These are phyloP conservation scores for Alternaria viburni DNA, from an alignment of 2,329 filamentous ascomycete genomes.

Conservation along the genomic window DNA sequence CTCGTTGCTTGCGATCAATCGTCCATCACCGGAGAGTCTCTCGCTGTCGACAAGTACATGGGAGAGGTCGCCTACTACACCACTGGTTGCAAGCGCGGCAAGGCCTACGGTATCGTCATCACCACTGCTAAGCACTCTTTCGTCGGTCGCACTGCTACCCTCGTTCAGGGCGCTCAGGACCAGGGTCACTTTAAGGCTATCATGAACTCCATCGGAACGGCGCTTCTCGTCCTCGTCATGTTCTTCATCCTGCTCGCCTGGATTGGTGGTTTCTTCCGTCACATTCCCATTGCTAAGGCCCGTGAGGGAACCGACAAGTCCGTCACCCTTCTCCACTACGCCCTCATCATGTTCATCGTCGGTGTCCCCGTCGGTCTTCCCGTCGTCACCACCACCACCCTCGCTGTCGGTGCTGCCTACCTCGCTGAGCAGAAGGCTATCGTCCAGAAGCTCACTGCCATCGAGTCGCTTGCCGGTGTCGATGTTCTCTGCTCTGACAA, in stretches of 20 bases:
- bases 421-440: conserved; percentile 79
- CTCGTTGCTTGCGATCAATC: conserved; percentile 78
- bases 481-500: conserved; percentile 83
- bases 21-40: conserved; percentile 80
- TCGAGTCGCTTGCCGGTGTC: conserved; percentile 70
- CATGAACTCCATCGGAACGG: conserved; percentile 81
- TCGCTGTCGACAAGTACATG: conserved; percentile 81
- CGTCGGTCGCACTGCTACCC: conserved; percentile 75
- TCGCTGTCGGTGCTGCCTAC: conserved; percentile 78
- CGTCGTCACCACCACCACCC: conserved; percentile 78
- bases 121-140: conserved; percentile 75
- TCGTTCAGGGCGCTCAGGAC: conserved; percentile 77
- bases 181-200: conserved; percentile 72
- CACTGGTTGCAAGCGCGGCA: conserved; percentile 81
- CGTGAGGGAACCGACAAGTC: conserved; percentile 58
- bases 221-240: conserved; percentile 76
- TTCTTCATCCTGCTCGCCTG: conserved; percentile 77
- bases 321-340: conserved; percentile 64
- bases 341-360: conserved; percentile 68
- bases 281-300: conserved; percentile 67
- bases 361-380: conserved; percentile 80
- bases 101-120: conserved; percentile 72
- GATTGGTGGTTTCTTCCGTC: conserved; percentile 80
- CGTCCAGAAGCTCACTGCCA: conserved; percentile 79
- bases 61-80: conserved; percentile 79